Evolutionary conservation across 345 rosid species (phyloP).

Genomic region (Anastatica hierochuntica): DNA sequence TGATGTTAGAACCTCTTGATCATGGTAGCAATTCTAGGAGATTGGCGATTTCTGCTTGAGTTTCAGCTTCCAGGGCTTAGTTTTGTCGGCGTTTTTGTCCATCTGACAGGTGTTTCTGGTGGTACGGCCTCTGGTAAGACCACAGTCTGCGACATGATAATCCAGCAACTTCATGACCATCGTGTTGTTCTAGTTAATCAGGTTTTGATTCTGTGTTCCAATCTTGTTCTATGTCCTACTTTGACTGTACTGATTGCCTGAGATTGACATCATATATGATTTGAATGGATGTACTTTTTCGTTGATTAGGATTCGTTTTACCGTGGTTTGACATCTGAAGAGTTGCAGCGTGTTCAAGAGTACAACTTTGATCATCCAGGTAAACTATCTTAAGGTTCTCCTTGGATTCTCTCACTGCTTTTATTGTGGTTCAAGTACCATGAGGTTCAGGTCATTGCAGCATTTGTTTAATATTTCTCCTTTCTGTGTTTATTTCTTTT

Average conservation of each 20-base stretch:
- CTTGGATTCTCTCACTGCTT: too few species aligned
- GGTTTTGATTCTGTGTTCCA: slow-evolving; percentile 33
- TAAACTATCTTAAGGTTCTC: too few species aligned
- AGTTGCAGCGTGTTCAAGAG: slow-evolving; percentile 68
- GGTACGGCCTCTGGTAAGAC: slow-evolving; percentile 99
- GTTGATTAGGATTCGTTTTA: slow-evolving; percentile 79
- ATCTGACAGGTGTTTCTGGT: slow-evolving; percentile 98
- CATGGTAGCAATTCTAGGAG: too few species aligned
- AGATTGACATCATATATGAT: neutral
- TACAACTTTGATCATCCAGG: slow-evolving; percentile 99
- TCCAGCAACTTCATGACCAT: slow-evolving; percentile 97
- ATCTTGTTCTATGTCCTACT: neutral
- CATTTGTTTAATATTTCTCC: too few species aligned
- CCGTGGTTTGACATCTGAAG: slow-evolving; percentile 83
- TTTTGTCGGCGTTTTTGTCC: too few species aligned
- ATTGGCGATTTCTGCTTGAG: too few species aligned
- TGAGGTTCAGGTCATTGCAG: too few species aligned
- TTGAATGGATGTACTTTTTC: neutral
- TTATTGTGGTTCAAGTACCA: too few species aligned
- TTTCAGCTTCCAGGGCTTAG: too few species aligned
- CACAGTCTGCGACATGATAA: slow-evolving; percentile 99
- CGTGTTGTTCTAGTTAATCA: slow-evolving; percentile 91
- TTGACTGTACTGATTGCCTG: too few species aligned
- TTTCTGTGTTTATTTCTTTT: too few species aligned
- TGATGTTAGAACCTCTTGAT: too few species aligned